Evolutionary conservation across 1,284 basidiomycete genomes (phyloP), one percentile per base, ranked within the genome.

Genomic region (Ceratobasidium theobromae): DNA sequence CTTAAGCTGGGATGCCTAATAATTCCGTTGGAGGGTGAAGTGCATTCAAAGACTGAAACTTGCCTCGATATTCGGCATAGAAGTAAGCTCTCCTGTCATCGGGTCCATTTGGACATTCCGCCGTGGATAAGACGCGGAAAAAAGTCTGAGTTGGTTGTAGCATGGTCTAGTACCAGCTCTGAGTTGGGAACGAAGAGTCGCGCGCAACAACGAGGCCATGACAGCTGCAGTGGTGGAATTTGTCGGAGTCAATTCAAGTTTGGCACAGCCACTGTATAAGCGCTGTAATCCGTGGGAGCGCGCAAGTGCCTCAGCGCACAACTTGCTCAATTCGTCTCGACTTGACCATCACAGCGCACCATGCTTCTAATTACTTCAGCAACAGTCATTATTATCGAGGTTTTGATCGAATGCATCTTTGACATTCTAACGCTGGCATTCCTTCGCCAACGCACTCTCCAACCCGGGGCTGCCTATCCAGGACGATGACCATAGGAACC

Each of bases 1-100:
- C 68, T 84, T 75, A 40, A 86, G 75, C 25, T 76, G 72, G 1
- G 79, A 79, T 41, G 79, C 75, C 85, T 87, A 72, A 48, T 16
- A 52, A 32, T 48, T 48, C 27, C 3, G n/a, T 23, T 14, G 4
- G 11, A 23, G 3, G 30, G 48, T 21, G 66, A 48, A 25, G 27
- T 66, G 35, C 38, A 49, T 51, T 67, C 23, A 21, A 4, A 35
- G 28, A 45, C 28, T 35, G 25, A 55, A 67, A 73, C 76, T 70
- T 67, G 79, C 79, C 70, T 81, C 78, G 65, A 81, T 77, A 72
- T 80, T 79, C 0, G 79, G 78, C 51, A 78, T 69, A 35, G 75
- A 72, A 45, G 76, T 77, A 67, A 75, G 73, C 70, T 81, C 79
- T 40, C 80, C 80, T 27, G 80, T 81, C 78, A 80, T 79, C n/a